Percentiles rank a stretch among this genome's conserved stretches.
Conservation (phyloP, 2,329 filamentous ascomycete genomes). For the Colletotrichum trifolii region DNA sequence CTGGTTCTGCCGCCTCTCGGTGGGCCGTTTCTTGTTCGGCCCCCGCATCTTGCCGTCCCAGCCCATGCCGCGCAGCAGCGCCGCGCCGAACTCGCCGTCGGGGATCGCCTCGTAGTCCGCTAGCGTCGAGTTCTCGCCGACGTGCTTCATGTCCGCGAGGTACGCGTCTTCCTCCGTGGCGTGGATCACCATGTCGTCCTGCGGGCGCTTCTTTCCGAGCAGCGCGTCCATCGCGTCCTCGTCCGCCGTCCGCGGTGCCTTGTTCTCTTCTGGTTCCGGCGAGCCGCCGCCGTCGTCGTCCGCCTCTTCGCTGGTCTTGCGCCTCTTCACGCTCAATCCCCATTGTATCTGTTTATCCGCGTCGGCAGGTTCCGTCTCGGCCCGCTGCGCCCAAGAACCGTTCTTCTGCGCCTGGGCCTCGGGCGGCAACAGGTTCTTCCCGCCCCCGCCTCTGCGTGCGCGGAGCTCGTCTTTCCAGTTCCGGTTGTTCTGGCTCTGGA, state of each 20-base stretch:
- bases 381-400: slow-evolving; percentile 34
- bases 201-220: slow-evolving; percentile 62
- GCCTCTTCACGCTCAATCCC: slow-evolving; percentile 60
- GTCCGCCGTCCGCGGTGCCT: slow-evolving; percentile 41
- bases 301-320: slow-evolving; percentile 66
- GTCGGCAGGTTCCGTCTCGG: slow-evolving; percentile 53
- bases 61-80: slow-evolving; percentile 91
- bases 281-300: slow-evolving; percentile 32
- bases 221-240: slow-evolving; percentile 74
- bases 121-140: slow-evolving; percentile 80
- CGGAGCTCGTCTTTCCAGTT: slow-evolving; percentile 70
- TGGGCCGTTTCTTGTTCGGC: slow-evolving; percentile 67
- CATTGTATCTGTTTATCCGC: slow-evolving; percentile 66
- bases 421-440: slow-evolving; percentile 66
- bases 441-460: slow-evolving; percentile 53
- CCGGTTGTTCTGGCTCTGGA: slow-evolving; percentile 67
- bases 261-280: not conserved
- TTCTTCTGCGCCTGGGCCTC: slow-evolving; percentile 63
- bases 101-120: slow-evolving; percentile 90
- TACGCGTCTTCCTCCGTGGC: slow-evolving; percentile 76
- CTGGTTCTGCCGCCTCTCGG: slow-evolving; percentile 80
- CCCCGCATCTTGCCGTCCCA: slow-evolving; percentile 80
- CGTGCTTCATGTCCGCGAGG: slow-evolving; percentile 73
- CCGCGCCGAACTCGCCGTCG: slow-evolving; percentile 93
- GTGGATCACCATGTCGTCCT: slow-evolving; percentile 62